Conservation (phyloP, 768 basidiomycete genomes). For the Rhizopogon salebrosus region DNA sequence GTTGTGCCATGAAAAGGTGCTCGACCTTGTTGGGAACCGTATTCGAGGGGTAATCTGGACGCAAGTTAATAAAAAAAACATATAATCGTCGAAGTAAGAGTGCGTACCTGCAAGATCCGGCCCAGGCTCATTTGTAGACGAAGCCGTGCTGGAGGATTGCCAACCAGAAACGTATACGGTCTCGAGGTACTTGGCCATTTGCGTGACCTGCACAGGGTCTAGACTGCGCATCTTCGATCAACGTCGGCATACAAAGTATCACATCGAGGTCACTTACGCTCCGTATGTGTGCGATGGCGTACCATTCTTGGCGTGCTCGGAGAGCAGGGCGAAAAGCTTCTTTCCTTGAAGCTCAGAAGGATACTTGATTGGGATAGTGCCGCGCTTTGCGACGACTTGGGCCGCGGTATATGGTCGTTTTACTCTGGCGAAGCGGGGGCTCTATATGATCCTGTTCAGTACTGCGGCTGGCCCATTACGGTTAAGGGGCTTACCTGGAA, state of each 20-base stretch:
- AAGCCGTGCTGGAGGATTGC: constrained; percentile 92
- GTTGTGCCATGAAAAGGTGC: constrained; percentile 95
- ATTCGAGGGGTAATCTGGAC: constrained; percentile 91
- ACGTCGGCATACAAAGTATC: background rate
- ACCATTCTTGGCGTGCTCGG: constrained; percentile 68
- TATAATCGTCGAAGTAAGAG: background rate
- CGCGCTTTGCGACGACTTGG: constrained; percentile 91
- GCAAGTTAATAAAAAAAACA: constrained; percentile 3
- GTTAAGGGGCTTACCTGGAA: constrained; percentile 65
- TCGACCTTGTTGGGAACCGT: constrained; percentile 99
- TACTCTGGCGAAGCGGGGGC: constrained; percentile 80
- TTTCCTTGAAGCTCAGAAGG: constrained; percentile 81
- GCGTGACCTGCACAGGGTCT: constrained; percentile 95
- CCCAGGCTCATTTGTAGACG: constrained; percentile 92
- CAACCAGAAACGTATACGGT: constrained; percentile 98
- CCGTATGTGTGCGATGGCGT: constrained; percentile 96
- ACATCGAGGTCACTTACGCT: constrained; percentile 64
- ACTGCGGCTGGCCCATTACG: background rate
- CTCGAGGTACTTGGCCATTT: constrained; percentile 98
- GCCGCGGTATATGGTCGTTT: constrained; percentile 89
- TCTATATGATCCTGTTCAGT: constrained; percentile 39
- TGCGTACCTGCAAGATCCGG: constrained; percentile 88
- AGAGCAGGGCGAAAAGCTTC: constrained; percentile 77
- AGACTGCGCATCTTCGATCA: constrained; percentile 49
- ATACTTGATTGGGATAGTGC: constrained; percentile 80